Evolutionary conservation across 495 filamentous ascomycete species (phyloP).

Genomic region (Staphylotrichum longicolle): DNA sequence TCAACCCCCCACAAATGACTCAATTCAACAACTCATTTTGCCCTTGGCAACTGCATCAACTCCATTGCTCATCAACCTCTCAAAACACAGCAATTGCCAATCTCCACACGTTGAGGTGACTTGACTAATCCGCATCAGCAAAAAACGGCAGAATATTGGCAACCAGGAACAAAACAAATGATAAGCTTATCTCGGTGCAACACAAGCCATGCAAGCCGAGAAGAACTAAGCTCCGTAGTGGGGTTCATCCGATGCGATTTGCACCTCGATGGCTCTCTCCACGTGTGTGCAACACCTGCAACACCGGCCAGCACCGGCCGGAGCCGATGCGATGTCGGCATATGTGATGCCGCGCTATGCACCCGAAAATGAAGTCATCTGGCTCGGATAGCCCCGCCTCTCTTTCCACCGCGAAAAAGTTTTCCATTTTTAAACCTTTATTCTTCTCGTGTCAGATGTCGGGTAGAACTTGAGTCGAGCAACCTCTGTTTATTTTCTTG

Average conservation of each 20-base stretch:
- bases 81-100: too few relatives aligned
- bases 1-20: background rate
- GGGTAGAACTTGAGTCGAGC: too few relatives aligned
- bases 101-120: too few relatives aligned
- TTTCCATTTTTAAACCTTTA: too few relatives aligned
- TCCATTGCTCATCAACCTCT: too few relatives aligned
- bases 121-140: too few relatives aligned
- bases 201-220: conserved; percentile 8
- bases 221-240: conserved; percentile 10
- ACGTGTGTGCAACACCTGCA: too few relatives aligned
- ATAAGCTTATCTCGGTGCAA: conserved; percentile 20
- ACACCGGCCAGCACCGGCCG: too few relatives aligned
- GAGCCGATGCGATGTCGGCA: conserved; percentile 10
- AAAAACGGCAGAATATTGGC: too few relatives aligned
- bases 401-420: too few relatives aligned
- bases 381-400: background rate
- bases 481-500: background rate
- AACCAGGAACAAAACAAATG: background rate
- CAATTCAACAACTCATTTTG: background rate
- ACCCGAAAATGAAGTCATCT: conserved; percentile 12
- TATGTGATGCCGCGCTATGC: background rate
- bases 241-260: background rate
- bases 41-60: background rate
- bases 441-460: too few relatives aligned
- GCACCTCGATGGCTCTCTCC: too few relatives aligned